These are phyloP conservation scores for Penicillium expansum DNA, from an alignment of 2,329 filamentous ascomycete genomes.

Conservation along the genomic window DNA sequence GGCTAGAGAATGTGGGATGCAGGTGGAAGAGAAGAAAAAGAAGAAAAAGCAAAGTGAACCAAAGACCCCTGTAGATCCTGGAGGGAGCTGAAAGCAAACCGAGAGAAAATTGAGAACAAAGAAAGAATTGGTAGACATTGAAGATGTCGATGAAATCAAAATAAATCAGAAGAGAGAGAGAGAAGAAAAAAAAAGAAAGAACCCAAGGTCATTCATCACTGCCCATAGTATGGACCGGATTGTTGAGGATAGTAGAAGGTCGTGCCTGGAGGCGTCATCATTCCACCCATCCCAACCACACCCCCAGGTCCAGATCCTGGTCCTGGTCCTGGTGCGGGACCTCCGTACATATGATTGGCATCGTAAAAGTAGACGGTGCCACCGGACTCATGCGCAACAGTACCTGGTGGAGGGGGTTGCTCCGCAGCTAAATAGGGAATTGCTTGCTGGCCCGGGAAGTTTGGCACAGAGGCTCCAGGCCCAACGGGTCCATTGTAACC, in stretches of 20 bases:
- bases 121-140: background rate
- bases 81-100: constrained; percentile 9
- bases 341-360: constrained; percentile 61
- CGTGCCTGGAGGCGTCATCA: constrained; percentile 65
- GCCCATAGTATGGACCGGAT: constrained; percentile 61
- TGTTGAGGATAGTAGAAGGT: constrained; percentile 56
- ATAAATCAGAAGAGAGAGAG: background rate
- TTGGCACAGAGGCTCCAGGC: constrained; percentile 50
- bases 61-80: constrained; percentile 14
- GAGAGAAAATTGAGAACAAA: constrained; percentile 11
- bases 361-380: constrained; percentile 97
- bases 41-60: constrained; percentile 1
- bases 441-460: constrained; percentile 55
- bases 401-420: constrained; percentile 49
- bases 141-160: background rate
- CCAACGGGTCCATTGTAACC: constrained; percentile 48
- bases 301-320: constrained; percentile 52
- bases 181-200: constrained; percentile 7
- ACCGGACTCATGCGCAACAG: constrained; percentile 81
- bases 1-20: constrained; percentile 11
- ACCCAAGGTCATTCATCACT: constrained; percentile 17
- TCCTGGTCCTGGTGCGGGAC: constrained; percentile 19
- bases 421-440: constrained; percentile 38
- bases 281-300: constrained; percentile 70
- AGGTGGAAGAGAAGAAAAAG: background rate